phyloP scores from a whole-genome alignment of 2,329 filamentous ascomycete species.

The Fusarium sp. region DNA sequence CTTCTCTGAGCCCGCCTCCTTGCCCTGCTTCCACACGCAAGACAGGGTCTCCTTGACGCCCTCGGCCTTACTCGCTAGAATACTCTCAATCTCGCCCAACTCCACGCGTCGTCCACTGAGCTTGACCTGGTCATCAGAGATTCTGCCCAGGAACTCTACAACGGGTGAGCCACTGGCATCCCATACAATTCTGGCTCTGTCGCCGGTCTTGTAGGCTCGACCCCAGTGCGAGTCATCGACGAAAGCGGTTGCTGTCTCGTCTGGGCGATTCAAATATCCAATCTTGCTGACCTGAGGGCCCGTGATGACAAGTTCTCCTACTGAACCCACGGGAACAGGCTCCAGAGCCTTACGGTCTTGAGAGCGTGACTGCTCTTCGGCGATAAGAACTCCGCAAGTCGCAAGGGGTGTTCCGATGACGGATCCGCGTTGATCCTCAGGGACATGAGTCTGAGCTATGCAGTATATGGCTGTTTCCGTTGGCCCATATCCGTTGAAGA shows the following conservation, averaged over 20 bases:
- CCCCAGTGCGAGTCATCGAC: conserved; percentile 2
- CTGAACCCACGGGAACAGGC: conserved; percentile 13
- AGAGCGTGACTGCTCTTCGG: rapidly evolving
- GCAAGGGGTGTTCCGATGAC: conserved; percentile 8
- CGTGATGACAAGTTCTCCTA: conserved; percentile 20
- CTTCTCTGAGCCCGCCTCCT: conserved; percentile 12
- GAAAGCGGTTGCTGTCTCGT: conserved; percentile 13
- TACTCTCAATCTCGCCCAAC: conserved; percentile 27
- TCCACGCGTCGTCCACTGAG: conserved; percentile 31
- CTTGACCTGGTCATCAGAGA: conserved; percentile 32
- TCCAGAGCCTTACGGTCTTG: neutral
- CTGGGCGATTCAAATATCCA: conserved; percentile 24
- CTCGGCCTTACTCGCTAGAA: neutral
- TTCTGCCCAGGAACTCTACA: conserved; percentile 21
- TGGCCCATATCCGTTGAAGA: conserved; percentile 29
- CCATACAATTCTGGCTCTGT: conserved; percentile 20
- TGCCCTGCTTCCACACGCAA: conserved; percentile 20
- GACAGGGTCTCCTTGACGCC: neutral
- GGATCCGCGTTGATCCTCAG: conserved; percentile 8
- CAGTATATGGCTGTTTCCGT: conserved; percentile 24
- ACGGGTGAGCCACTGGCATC: neutral
- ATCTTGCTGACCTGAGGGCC: conserved; percentile 18
- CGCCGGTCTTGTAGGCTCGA: conserved; percentile 15
- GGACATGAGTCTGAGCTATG: conserved; percentile 21
- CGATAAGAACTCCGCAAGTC: conserved; percentile 1